Base-by-base conservation (phyloP, 352 stramenopile genomes). In the Phytophthora pini region DNA sequence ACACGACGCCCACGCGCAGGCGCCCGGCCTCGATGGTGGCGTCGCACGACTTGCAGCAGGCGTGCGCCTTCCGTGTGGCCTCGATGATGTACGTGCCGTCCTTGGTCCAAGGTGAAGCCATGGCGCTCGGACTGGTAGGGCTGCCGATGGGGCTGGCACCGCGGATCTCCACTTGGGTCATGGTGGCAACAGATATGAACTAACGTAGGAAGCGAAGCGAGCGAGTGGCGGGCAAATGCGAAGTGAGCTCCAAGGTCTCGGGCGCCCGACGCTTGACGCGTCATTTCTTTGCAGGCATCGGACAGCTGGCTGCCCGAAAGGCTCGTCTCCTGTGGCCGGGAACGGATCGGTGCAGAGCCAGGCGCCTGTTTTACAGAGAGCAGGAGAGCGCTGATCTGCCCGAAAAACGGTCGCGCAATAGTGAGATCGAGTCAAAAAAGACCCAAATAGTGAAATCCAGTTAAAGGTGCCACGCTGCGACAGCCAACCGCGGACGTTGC, bases 41-140 rank as follows among this genome's bases (percentile, higher is more conserved):
- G 39, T 90, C 77, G 68, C 84, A 93, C 64, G 84, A 85, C 65
- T 87, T 87, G 68, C 84, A 93, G 76, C 84, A 90, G 29, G 81
- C 79, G 55, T 90, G 79, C 34, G 79, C 78, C 56, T 84, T 81
- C 46, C 77, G 78, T 36, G 82, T 92, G 24, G 79, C 77, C 46
- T 93, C 84, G 60, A 93, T 90, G 66, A 93, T 92, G 76, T 92
- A 92, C 6, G 80, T 89, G 66, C 75, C 74, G 61, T 90, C 82
- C 68, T 88, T 88, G 41, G 79, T 93, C 85, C 85, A 93, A 15
- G 84, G 84, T 52, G 80, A 89, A 24, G 54, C 57, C 47, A 80
- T 52, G 26, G 62, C 49, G 26, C 47, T 71, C 24, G 74, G 68
- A 32, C 68, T 80, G 38, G 56, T 63, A n/a, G 76, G 76, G 45